Evolutionary conservation across 2,329 filamentous ascomycete species (phyloP).

Genomic region (Sporothrix inflata): DNA sequence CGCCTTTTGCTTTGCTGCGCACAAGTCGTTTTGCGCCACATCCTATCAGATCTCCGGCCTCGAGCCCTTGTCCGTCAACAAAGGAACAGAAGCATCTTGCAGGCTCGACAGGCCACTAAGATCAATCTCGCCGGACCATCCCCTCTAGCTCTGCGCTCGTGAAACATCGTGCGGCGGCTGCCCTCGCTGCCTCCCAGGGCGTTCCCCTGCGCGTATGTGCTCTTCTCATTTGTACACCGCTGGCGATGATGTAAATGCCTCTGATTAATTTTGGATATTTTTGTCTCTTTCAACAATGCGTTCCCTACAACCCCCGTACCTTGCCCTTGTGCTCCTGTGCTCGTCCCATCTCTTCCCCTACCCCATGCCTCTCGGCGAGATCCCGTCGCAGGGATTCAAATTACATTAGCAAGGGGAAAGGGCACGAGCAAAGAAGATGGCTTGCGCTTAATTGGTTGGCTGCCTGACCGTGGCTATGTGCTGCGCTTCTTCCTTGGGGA

Average conservation of each 20-base stretch:
- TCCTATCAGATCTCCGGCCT: neutral
- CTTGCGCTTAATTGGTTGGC: neutral
- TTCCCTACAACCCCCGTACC: neutral
- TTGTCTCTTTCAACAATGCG: neutral
- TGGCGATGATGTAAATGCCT: neutral
- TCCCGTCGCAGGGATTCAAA: neutral
- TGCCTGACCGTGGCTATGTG: neutral
- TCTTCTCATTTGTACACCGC: neutral
- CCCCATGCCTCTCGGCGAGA: neutral
- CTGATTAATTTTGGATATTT: neutral
- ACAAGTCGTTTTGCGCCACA: constrained; percentile 4
- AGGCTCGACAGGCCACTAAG: neutral
- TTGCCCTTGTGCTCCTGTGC: neutral
- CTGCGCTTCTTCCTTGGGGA: neutral
- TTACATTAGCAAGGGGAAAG: neutral
- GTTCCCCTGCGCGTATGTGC: neutral
- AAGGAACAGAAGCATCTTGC: neutral
- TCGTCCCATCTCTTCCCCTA: constrained; percentile 23
- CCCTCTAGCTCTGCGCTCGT: constrained; percentile 13
- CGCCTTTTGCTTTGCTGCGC: neutral
- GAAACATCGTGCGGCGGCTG: constrained; percentile 20
- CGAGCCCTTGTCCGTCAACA: neutral
- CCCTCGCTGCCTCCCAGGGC: neutral
- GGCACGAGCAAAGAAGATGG: neutral
- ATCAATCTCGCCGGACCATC: neutral